Evolutionary conservation across 805 yeast genomes (phyloP), one percentile per base, ranked within the genome.

Genomic region (Yamadazyma sp.): DNA sequence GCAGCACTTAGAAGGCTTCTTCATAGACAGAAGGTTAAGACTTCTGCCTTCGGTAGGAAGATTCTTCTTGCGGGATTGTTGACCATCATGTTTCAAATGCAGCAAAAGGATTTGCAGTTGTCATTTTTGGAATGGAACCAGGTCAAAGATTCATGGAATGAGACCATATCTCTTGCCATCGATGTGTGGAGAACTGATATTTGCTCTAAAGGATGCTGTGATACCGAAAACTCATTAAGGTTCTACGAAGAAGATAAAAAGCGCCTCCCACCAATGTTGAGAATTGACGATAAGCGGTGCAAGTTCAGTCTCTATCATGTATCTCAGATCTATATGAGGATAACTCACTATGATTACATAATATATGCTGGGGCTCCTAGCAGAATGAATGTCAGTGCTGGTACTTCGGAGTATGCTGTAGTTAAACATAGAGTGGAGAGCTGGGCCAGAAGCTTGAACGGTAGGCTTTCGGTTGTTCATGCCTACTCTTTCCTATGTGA

Each of bases 401-500:
- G 77, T 5, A 62, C 64, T 7, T 53, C 62, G 1, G 81, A 77
- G 40, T 71, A 77, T 45, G 69, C 70, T 15, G 61, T 68, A 3
- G 78, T 76, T 9, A 64, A 69, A 26, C 60, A 60, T 10, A 64
- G 80, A 45, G 71, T 84, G 13, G 56, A 63, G 24, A 75, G 68
- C 34, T 77, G 85, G 80, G 65, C 80, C 1, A 50, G 54, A 5
- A 63, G 73, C 7, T 41, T 55, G 10, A 70, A 64, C 44, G 84
- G 82, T 6, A 68, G 72, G 41, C 59, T 76, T 8, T 66, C 80
- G 17, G 75, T 76, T 6, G 64, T 81, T 26, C 84, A 83, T 52
- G 80, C 84, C 14, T 78, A 78, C 44, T 61, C 78, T 46, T 67
- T 80, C 39, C 50, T 83, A 18, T 77, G 75, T 60, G 87, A 82